A percentile compares a stretch with the other conserved stretches of the same genome.
These are phyloP conservation scores for Orychophragmus violaceus DNA, from an alignment of 345 rosid genomes.

Conservation along the genomic window DNA sequence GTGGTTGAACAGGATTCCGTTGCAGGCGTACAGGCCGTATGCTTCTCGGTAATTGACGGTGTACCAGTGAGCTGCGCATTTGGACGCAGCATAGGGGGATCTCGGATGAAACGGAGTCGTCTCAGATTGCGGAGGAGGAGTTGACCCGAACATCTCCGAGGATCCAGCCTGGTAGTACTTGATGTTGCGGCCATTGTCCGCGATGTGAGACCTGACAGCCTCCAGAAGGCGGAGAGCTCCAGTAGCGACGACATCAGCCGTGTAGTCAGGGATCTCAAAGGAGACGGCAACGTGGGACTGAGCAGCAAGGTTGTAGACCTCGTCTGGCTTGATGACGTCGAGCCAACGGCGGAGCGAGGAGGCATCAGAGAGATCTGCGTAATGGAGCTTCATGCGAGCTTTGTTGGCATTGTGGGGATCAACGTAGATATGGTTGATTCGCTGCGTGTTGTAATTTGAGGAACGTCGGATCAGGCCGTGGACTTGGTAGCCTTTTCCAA, in stretches of 20 bases:
- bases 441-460: background rate
- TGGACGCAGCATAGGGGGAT: constrained; percentile 85
- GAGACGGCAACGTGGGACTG: background rate
- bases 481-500: background rate
- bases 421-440: background rate
- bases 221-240: background rate
- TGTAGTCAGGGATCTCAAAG: background rate
- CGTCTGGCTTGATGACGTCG: background rate
- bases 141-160: constrained; percentile 87
- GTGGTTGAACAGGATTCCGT: constrained; percentile 83
- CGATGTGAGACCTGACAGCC: background rate
- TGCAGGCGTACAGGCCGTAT: constrained; percentile 74
- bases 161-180: constrained; percentile 86
- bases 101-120: constrained; percentile 68
- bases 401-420: background rate
- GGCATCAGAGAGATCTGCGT: background rate
- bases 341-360: background rate
- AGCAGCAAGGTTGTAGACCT: background rate
- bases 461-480: background rate
- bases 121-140: constrained; percentile 80
- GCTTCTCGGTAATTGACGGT: constrained; percentile 86
- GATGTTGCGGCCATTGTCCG: constrained; percentile 29
- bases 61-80: constrained; percentile 88
- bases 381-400: background rate
- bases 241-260: background rate